Evolutionary conservation across 768 basidiomycete genomes (phyloP), one percentile per base, ranked within the genome.

Genomic region (Kwoniella pini): DNA sequence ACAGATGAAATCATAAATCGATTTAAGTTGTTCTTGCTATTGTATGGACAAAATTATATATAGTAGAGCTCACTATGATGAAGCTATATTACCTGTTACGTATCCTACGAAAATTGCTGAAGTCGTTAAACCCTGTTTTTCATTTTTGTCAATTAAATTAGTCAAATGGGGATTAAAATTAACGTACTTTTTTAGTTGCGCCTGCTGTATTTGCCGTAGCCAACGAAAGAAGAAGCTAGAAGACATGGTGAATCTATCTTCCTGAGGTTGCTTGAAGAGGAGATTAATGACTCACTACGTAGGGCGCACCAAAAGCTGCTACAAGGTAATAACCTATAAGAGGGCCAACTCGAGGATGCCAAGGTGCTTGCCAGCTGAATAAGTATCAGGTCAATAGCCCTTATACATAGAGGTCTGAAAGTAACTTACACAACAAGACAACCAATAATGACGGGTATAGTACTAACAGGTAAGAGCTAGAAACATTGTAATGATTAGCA

Each of bases 401-500:
- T 38, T n/a, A n/a, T 17, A 22, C 15, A 7, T 36, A 36, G 9
- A 15, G 7, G 27, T 17, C 22, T n/a, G n/a, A n/a, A 5, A 27
- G 15, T 12, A 15, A 56, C 54, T 44, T 19, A 55, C 54, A 75
- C 65, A 45, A 68, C 62, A 22, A 73, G 40, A n/a, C 71, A 64
- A 11, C 80, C 78, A 39, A 77, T 60, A 40, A 80, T 64, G 33
- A 79, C 72, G 11, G 80, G 80, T 19, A 80, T 53, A 55, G 79
- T 78, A 5, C 71, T 71, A 9, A 75, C 50, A 3, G 76, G 70
- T 22, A 79, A 65, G 36, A 72, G 57, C 68, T 72, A 43, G 5
- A 49, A 10, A 12, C n/a, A n/a, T n/a, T n/a, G n/a, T n/a, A n/a
- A n/a, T n/a, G n/a, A n/a, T n/a, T n/a, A n/a, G 24, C 42, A 2